A percentile compares a stretch with the other conserved stretches of the same genome.
Conservation (phyloP, 768 basidiomycete species). For the Suillus brevipes region DNA sequence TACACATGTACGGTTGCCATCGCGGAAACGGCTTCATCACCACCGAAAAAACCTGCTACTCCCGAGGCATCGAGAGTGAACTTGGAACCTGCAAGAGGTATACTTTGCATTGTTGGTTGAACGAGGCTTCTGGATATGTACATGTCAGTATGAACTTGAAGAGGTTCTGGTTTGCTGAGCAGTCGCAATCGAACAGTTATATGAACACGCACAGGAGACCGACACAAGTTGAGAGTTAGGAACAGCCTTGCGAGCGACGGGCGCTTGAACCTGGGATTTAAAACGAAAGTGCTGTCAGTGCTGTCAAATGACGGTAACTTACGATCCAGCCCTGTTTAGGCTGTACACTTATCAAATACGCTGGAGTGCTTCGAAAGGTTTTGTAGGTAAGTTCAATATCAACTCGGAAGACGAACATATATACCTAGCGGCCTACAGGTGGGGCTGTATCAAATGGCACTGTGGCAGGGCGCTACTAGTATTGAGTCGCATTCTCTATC, state of each 20-base stretch:
- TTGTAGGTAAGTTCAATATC: not conserved
- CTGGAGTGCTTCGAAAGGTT: not conserved
- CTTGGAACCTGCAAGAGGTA: constrained; percentile 18
- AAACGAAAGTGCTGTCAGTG: not conserved
- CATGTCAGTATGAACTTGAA: constrained; percentile 24
- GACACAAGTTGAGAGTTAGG: not conserved
- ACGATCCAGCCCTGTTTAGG: not conserved
- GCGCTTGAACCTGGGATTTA: not conserved
- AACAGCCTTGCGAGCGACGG: not conserved
- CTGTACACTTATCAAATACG: not conserved
- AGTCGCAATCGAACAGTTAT: not conserved
- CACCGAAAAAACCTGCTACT: constrained; percentile 39
- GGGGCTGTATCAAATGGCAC: not conserved
- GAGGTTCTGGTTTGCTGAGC: not conserved
- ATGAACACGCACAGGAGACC: not conserved
- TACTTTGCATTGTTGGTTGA: constrained; percentile 17
- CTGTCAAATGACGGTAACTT: not conserved
- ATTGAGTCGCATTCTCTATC: not conserved
- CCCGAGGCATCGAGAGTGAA: constrained; percentile 34
- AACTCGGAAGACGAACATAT: not conserved
- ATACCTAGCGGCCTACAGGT: not conserved
- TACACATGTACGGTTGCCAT: constrained; percentile 40
- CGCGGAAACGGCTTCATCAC: constrained; percentile 39
- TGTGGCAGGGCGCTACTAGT: not conserved
- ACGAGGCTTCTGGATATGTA: constrained; percentile 17